phyloP scores from a whole-genome alignment of 2,329 filamentous ascomycete species.

The Aureobasidium namibiae region DNA sequence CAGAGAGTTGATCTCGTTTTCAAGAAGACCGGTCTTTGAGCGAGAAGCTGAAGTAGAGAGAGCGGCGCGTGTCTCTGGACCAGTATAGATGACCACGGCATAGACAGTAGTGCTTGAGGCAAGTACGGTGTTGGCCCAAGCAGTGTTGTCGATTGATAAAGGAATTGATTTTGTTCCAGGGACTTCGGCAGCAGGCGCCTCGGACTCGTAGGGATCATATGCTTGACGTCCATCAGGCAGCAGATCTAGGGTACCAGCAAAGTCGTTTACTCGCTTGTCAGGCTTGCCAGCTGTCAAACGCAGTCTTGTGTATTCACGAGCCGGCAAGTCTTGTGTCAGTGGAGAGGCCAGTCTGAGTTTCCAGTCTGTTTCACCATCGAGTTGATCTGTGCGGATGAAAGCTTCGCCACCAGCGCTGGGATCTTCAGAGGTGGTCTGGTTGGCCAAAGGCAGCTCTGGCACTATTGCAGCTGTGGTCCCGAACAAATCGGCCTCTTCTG shows the following conservation, averaged over 20 bases:
- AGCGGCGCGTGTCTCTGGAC: constrained; percentile 85
- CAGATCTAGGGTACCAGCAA: constrained; percentile 80
- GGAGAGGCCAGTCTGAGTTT: constrained; percentile 84
- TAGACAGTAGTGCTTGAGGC: constrained; percentile 85
- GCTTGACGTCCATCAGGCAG: constrained; percentile 44
- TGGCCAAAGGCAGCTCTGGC: constrained; percentile 23
- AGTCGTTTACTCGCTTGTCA: constrained; percentile 90
- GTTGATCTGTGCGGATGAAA: constrained; percentile 93
- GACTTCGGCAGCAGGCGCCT: constrained; percentile 12
- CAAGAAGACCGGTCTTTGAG: constrained; percentile 86
- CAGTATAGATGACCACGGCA: constrained; percentile 89
- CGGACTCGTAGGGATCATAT: constrained; percentile 32
- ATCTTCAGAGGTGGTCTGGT: constrained; percentile 27
- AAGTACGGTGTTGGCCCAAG: constrained; percentile 96
- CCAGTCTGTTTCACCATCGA: constrained; percentile 98
- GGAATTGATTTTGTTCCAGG: constrained; percentile 47
- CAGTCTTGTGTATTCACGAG: constrained; percentile 59
- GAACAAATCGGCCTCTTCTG: constrained; percentile 24
- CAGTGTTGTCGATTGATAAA: constrained; percentile 90
- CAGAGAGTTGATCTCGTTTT: constrained; percentile 93
- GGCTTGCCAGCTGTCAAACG: constrained; percentile 78
- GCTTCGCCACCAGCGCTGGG: constrained; percentile 64
- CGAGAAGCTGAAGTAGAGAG: constrained; percentile 85
- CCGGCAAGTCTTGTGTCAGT: constrained; percentile 68
- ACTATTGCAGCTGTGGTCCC: constrained; percentile 19